phyloP scores from a whole-genome alignment of 345 rosid genomes.

The Pistacia vera region DNA sequence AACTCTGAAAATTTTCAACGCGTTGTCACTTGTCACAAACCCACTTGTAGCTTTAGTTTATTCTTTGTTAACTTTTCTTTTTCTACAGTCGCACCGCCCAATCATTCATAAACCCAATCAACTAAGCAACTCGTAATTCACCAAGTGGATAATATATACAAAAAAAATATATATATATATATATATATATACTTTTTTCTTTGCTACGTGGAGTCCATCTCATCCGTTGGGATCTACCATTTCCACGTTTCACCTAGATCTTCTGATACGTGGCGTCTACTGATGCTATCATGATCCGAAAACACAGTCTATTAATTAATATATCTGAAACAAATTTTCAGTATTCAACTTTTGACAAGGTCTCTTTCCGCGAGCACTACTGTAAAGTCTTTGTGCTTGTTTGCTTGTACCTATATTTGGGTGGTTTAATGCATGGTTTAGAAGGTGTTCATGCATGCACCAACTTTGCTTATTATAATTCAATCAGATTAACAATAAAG shows the following conservation, averaged over 20 bases:
- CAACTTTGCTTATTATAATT: neutral
- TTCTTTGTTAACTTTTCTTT: neutral
- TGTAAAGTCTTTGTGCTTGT: neutral
- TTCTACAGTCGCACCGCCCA: conserved; percentile 36
- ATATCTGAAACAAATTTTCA: neutral
- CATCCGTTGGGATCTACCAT: conserved; percentile 3
- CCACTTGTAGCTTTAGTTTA: conserved; percentile 11
- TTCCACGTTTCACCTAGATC: conserved; percentile 6
- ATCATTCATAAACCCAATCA: conserved; percentile 9
- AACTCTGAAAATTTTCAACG: neutral
- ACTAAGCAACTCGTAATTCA: conserved; percentile 8
- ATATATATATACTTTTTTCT: neutral
- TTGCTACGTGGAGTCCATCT: conserved; percentile 11
- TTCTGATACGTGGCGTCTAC: conserved; percentile 21
- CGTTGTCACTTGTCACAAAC: conserved; percentile 17
- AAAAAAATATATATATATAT: neutral
- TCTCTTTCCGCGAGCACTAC: conserved; percentile 9
- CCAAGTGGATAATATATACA: conserved; percentile 1
- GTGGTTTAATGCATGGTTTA: neutral
- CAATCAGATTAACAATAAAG: neutral
- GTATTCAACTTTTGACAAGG: neutral
- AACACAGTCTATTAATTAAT: neutral
- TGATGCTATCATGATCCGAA: conserved; percentile 7
- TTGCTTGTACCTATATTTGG: conserved; percentile 4
- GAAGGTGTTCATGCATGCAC: neutral